Evolutionary conservation across 345 rosid species (phyloP).

Genomic region (Leavenworthia alabamica): DNA sequence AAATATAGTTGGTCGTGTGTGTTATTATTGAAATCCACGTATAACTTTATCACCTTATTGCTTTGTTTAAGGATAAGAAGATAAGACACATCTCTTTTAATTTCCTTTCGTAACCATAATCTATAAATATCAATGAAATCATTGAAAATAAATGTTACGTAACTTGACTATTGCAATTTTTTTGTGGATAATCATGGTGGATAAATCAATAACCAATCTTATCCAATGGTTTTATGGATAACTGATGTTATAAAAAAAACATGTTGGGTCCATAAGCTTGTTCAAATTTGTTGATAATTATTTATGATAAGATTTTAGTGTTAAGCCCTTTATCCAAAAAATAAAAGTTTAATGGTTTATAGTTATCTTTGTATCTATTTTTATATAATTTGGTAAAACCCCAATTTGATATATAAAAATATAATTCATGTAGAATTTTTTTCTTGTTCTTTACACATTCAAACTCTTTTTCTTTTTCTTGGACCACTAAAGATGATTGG

Average conservation of each 20-base stretch:
- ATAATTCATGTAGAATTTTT: neutral
- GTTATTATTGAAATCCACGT: constrained; percentile 19
- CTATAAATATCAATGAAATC: neutral
- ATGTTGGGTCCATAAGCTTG: neutral
- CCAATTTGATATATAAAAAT: neutral
- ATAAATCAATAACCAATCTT: constrained; percentile 3
- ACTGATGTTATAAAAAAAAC: neutral
- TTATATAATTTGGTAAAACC: neutral
- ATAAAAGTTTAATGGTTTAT: neutral
- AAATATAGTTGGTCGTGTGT: constrained; percentile 12
- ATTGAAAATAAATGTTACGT: neutral
- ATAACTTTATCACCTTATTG: constrained; percentile 17
- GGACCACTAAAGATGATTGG: neutral
- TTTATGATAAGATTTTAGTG: neutral
- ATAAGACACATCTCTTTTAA: neutral
- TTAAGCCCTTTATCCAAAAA: neutral
- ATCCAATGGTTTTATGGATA: constrained; percentile 9
- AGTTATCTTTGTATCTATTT: neutral
- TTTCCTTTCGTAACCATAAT: constrained; percentile 12
- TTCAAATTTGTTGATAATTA: neutral
- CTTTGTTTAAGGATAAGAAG: constrained; percentile 22
- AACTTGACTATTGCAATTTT: neutral
- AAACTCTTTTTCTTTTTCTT: neutral
- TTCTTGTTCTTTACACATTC: too few species aligned
- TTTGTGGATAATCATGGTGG: neutral